phyloP scores from a whole-genome alignment of 352 stramenopile genomes.

The Pythium sp. region DNA sequence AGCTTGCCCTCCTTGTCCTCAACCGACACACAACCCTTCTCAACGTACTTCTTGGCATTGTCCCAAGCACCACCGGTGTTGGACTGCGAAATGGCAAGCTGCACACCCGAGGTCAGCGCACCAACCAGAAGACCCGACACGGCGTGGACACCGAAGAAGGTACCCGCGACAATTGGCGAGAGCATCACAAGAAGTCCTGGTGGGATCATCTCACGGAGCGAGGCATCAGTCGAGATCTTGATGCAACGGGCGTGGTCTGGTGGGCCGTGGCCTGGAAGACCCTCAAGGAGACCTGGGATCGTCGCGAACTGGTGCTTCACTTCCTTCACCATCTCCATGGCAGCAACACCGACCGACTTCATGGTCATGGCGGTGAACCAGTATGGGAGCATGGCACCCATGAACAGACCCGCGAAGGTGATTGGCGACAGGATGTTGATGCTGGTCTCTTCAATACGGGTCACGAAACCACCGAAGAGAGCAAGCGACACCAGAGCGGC shows the following conservation, averaged over 20 bases:
- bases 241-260: constrained; percentile 94
- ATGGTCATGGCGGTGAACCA: constrained; percentile 99
- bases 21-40: constrained; percentile 92
- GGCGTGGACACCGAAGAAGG: constrained; percentile 97
- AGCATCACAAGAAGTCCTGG: constrained; percentile 98
- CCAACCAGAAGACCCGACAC: constrained; percentile 97
- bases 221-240: constrained; percentile 98
- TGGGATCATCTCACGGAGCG: constrained; percentile 98
- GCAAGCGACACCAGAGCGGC: constrained; percentile 98
- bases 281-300: constrained; percentile 97
- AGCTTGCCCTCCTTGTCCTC: constrained; percentile 91
- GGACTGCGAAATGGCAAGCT: constrained; percentile 99
- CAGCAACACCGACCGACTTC: constrained; percentile 98
- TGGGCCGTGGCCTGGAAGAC: constrained; percentile 82
- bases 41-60: constrained; percentile 99
- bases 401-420: constrained; percentile 98
- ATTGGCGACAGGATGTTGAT: constrained; percentile 98
- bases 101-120: constrained; percentile 94
- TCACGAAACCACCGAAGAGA: constrained; percentile 98
- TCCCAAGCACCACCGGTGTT: constrained; percentile 99
- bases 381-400: constrained; percentile 99
- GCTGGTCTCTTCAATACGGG: constrained; percentile 91
- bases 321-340: constrained; percentile 99
- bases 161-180: constrained; percentile 96
- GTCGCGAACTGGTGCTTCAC: constrained; percentile 99